Evolutionary conservation across 345 rosid species (phyloP).

Genomic region (Syzygium grande): DNA sequence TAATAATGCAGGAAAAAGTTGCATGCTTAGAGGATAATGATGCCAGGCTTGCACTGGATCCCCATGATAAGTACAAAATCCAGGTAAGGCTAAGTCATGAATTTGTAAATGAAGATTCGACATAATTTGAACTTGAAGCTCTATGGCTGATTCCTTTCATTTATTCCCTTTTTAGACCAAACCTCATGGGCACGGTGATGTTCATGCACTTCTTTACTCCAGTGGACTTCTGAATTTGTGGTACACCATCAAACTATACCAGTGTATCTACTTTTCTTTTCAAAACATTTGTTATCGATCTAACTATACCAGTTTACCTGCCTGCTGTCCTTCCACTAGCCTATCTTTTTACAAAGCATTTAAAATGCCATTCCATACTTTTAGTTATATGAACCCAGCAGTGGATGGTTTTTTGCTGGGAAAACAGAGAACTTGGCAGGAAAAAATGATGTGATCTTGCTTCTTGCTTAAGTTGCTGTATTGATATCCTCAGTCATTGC

Average conservation of each 20-base stretch:
- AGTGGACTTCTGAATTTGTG: slow-evolving; percentile 75
- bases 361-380: not conserved
- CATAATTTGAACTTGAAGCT: not conserved
- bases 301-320: not conserved
- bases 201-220: slow-evolving; percentile 82
- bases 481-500: not conserved
- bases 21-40: slow-evolving; percentile 94
- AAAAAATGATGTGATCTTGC: not conserved
- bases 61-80: slow-evolving; percentile 68
- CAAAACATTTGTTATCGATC: not conserved
- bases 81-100: slow-evolving; percentile 40
- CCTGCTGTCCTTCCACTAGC: not conserved
- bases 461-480: not conserved
- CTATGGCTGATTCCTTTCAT: not conserved
- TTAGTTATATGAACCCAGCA: not conserved
- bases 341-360: not conserved
- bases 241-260: slow-evolving; percentile 19
- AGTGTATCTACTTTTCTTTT: slow-evolving; percentile 1
- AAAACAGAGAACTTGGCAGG: not conserved
- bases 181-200: slow-evolving; percentile 99
- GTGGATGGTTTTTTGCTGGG: not conserved
- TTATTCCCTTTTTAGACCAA: slow-evolving; percentile 50
- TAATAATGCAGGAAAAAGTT: slow-evolving; percentile 81
- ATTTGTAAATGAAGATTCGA: not conserved
- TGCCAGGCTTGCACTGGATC: slow-evolving; percentile 81